Evolutionary conservation across 2,329 filamentous ascomycete genomes (phyloP).

Genomic region (Botryosphaeria dothidea): DNA sequence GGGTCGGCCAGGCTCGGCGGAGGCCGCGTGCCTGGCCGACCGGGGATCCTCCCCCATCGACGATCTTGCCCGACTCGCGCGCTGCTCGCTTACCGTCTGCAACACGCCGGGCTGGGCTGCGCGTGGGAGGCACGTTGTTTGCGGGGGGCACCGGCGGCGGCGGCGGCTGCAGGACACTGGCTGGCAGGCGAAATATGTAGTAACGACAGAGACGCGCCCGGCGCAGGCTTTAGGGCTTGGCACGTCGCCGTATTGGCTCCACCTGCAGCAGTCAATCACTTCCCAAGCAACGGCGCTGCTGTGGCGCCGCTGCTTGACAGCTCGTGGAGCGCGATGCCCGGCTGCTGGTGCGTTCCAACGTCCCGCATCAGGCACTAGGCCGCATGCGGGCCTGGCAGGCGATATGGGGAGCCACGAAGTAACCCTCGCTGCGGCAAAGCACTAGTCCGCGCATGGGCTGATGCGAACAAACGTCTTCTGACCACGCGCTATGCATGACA

Average conservation of each 20-base stretch:
- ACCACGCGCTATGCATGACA: conserved; percentile 17
- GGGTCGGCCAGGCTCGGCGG: conserved; percentile 18
- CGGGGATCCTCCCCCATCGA: conserved; percentile 19
- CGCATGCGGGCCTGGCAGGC: conserved; percentile 13
- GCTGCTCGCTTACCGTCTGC: conserved; percentile 8
- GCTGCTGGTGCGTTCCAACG: conserved; percentile 18
- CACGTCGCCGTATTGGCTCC: conserved; percentile 11
- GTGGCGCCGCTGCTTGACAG: conserved; percentile 18
- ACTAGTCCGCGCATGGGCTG: conserved; percentile 18
- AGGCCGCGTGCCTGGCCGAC: conserved; percentile 19
- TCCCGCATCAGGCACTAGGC: conserved; percentile 24
- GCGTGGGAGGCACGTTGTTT: conserved; percentile 14
- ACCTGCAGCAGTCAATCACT: conserved; percentile 17
- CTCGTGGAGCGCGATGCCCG: conserved; percentile 19
- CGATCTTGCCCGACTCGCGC: conserved; percentile 19
- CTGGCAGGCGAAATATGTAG: not conserved
- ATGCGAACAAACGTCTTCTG: conserved; percentile 20
- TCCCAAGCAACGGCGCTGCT: conserved; percentile 14
- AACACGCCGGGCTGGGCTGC: conserved; percentile 9
- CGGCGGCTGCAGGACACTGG: not conserved
- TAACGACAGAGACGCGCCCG: not conserved
- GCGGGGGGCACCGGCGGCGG: not conserved
- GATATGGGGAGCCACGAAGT: conserved; percentile 19
- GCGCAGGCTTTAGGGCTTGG: not conserved
- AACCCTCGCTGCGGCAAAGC: conserved; percentile 20